Evolutionary conservation across 2,329 filamentous ascomycete species (phyloP).

Genomic region (Fusarium sp.): DNA sequence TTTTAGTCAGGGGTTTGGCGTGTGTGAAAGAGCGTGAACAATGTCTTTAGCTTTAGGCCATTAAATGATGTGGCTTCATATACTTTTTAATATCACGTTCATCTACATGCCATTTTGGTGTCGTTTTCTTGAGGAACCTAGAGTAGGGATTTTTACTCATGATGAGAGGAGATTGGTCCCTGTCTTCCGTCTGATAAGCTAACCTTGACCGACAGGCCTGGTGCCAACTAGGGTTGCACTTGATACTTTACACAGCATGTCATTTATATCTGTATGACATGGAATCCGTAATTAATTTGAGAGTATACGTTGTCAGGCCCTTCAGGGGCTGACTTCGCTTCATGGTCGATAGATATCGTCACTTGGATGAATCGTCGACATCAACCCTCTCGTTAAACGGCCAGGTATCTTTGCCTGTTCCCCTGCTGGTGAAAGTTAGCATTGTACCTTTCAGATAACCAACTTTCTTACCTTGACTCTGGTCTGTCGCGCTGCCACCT

Average conservation of each 20-base stretch:
- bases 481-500: slow-evolving; percentile 27
- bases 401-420: slow-evolving; percentile 31
- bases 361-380: slow-evolving; percentile 6
- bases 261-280: background rate
- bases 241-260: background rate
- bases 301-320: background rate
- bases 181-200: background rate
- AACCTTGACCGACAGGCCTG: background rate
- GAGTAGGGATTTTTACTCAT: background rate
- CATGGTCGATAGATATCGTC: background rate
- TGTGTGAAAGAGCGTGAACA: slow-evolving; percentile 3
- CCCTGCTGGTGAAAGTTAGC: slow-evolving; percentile 14
- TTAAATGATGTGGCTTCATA: background rate
- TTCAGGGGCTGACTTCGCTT: background rate
- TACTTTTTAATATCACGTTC: background rate
- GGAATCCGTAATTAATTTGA: background rate
- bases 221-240: background rate
- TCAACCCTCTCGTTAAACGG: slow-evolving; percentile 37
- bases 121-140: background rate
- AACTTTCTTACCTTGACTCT: slow-evolving; percentile 7
- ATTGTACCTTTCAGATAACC: background rate
- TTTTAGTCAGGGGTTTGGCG: background rate
- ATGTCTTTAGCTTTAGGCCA: slow-evolving; percentile 1
- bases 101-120: background rate
- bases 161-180: background rate